phyloP scores from a whole-genome alignment of 2,329 filamentous ascomycete genomes.

The Trichophyton simii region DNA sequence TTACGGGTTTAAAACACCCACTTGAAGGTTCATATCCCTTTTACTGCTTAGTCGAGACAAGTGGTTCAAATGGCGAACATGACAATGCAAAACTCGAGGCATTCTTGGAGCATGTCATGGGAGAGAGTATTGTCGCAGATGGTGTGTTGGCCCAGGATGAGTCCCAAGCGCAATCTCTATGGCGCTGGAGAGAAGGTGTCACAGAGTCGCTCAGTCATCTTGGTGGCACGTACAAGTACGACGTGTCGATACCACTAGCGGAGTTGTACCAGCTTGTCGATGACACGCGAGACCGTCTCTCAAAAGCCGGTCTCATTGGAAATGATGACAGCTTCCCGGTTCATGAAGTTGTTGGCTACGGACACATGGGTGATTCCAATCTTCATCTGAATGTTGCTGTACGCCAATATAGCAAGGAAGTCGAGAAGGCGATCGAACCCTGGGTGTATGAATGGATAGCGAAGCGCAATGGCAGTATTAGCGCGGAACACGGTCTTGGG shows the following conservation, averaged over 20 bases:
- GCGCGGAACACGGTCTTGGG: constrained; percentile 88
- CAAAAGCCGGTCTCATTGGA: constrained; percentile 62
- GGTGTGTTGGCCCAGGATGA: constrained; percentile 88
- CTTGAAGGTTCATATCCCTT: constrained; percentile 78
- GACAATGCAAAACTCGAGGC: constrained; percentile 80
- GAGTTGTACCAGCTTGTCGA: constrained; percentile 85
- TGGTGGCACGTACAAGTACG: constrained; percentile 97
- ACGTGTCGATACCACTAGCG: constrained; percentile 80
- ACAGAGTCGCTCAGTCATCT: constrained; percentile 79
- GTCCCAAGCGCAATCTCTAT: constrained; percentile 73
- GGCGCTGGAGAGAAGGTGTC: constrained; percentile 88
- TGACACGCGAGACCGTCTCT: constrained; percentile 62
- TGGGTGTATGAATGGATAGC: constrained; percentile 97
- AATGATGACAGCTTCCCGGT: constrained; percentile 65
- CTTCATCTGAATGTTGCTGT: constrained; percentile 84
- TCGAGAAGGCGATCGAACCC: constrained; percentile 80
- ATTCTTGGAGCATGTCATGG: constrained; percentile 88
- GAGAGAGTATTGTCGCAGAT: constrained; percentile 71
- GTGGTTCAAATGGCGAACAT: constrained; percentile 85
- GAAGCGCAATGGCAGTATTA: constrained; percentile 80
- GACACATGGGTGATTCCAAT: constrained; percentile 96
- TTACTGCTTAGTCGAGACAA: constrained; percentile 94
- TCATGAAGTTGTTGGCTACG: constrained; percentile 85
- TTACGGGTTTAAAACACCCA: constrained; percentile 65
- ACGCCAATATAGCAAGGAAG: constrained; percentile 68